Evolutionary conservation across 768 basidiomycete species (phyloP).

Genomic region (Hericium rajendrae): DNA sequence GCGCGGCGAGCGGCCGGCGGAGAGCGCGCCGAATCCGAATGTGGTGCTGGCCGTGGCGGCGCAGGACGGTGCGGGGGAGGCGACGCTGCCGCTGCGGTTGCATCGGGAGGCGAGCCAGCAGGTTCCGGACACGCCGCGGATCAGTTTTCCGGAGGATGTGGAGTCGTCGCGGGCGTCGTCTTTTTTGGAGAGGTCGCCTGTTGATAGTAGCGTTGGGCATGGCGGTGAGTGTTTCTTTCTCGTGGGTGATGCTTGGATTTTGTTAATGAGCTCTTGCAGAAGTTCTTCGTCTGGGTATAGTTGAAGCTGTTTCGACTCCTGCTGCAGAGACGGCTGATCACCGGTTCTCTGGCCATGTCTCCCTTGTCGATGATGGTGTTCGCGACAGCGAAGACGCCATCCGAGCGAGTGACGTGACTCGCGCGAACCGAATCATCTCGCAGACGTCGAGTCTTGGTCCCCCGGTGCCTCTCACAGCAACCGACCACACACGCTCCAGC

Average conservation of each 20-base stretch:
- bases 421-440: slow-evolving; percentile 8
- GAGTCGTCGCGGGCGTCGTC: slow-evolving; percentile 26
- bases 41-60: slow-evolving; percentile 13
- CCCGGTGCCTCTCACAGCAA: slow-evolving; percentile 20
- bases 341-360: slow-evolving; percentile 23
- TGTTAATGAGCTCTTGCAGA: slow-evolving; percentile 22
- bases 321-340: slow-evolving; percentile 30
- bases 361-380: slow-evolving; percentile 7
- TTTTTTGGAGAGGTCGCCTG: slow-evolving; percentile 19
- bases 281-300: slow-evolving; percentile 37
- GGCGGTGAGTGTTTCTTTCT: slow-evolving; percentile 23
- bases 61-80: slow-evolving; percentile 1
- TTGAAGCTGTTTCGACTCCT: slow-evolving; percentile 44
- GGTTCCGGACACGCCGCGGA: slow-evolving; percentile 12
- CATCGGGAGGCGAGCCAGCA: slow-evolving; percentile 12
- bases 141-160: slow-evolving; percentile 27
- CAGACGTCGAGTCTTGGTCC: slow-evolving; percentile 14
- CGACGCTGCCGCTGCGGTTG: slow-evolving; percentile 21
- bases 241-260: slow-evolving; percentile 1
- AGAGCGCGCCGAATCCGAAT: slow-evolving; percentile 10
- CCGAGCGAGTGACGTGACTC: slow-evolving; percentile 3
- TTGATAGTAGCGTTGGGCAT: slow-evolving; percentile 12
- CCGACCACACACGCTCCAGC: slow-evolving; percentile 35
- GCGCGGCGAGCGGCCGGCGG: slow-evolving; percentile 8
- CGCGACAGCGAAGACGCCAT: slow-evolving; percentile 5